Percentiles rank a stretch among this genome's conserved stretches.
Evolutionary conservation across 2,329 filamentous ascomycete species (phyloP).

Genomic region (Trichoderma arundinaceum): DNA sequence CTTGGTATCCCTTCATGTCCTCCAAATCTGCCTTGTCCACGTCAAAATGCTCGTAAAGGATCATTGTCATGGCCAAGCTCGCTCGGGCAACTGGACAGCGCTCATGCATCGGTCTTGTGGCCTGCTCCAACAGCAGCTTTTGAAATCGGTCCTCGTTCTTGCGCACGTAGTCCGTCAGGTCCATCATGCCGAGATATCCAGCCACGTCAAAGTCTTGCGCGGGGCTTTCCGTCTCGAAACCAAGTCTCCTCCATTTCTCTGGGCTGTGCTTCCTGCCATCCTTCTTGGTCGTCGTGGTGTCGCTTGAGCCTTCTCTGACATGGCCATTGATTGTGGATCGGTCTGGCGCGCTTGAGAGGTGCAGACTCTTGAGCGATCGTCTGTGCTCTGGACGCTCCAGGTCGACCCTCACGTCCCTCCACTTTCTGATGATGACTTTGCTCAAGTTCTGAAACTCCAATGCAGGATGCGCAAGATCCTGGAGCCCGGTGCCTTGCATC

Average conservation of each 20-base stretch:
- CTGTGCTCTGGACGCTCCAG: slow-evolving; percentile 87
- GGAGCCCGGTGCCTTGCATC: slow-evolving; percentile 92
- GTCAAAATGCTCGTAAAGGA: slow-evolving; percentile 94
- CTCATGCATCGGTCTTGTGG: slow-evolving; percentile 69
- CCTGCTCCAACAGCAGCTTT: slow-evolving; percentile 89
- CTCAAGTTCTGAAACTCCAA: slow-evolving; percentile 93
- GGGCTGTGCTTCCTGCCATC: slow-evolving; percentile 77
- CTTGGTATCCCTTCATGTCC: slow-evolving; percentile 76
- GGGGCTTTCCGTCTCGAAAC: slow-evolving; percentile 90
- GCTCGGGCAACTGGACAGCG: slow-evolving; percentile 87
- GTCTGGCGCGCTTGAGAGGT: slow-evolving; percentile 79
- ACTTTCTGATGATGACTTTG: slow-evolving; percentile 84
- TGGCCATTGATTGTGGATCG: slow-evolving; percentile 47
- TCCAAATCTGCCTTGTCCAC: slow-evolving; percentile 83
- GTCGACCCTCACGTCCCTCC: slow-evolving; percentile 84
- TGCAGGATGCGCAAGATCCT: slow-evolving; percentile 87
- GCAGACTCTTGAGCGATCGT: slow-evolving; percentile 81
- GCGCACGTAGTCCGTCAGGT: slow-evolving; percentile 89
- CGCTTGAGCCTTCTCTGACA: slow-evolving; percentile 46
- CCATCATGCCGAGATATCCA: slow-evolving; percentile 96
- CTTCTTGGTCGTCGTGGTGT: slow-evolving; percentile 53
- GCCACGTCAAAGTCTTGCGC: slow-evolving; percentile 82
- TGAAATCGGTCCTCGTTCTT: slow-evolving; percentile 93
- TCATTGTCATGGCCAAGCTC: slow-evolving; percentile 83
- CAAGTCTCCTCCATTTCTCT: slow-evolving; percentile 90